phyloP scores from a whole-genome alignment of 768 basidiomycete genomes.

The Boletellus emodensis region DNA sequence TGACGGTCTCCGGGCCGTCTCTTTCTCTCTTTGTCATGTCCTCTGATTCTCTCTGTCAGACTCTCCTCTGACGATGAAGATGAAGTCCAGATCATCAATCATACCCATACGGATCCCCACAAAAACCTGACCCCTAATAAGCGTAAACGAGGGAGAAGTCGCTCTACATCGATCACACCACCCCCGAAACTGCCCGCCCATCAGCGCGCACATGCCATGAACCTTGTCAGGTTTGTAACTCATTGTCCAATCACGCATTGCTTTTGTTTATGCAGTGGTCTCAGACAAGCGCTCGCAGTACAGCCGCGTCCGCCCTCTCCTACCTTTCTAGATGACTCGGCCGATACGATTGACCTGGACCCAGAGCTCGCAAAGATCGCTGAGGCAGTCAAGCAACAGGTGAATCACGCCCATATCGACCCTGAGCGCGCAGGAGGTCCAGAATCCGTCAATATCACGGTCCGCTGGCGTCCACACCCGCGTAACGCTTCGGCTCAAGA shows the following conservation, averaged over 20 bases:
- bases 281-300: slow-evolving; percentile 47
- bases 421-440: slow-evolving; percentile 31
- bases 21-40: slow-evolving; percentile 6
- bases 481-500: slow-evolving; percentile 38
- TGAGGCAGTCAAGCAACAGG: slow-evolving; percentile 32
- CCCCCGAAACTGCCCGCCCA: slow-evolving; percentile 58
- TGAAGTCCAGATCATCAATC: slow-evolving; percentile 39
- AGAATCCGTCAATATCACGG: slow-evolving; percentile 45
- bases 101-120: slow-evolving; percentile 18
- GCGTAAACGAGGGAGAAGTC: slow-evolving; percentile 49
- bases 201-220: slow-evolving; percentile 52
- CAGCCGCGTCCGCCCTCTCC: slow-evolving; percentile 47
- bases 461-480: slow-evolving; percentile 69
- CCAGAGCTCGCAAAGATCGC: slow-evolving; percentile 64
- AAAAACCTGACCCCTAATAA: slow-evolving; percentile 32
- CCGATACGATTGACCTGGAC: slow-evolving; percentile 48
- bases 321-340: slow-evolving; percentile 40
- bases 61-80: slow-evolving; percentile 44
- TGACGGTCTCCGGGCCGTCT: slow-evolving; percentile 4
- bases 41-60: slow-evolving; percentile 21
- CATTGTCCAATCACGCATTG: background rate
- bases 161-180: slow-evolving; percentile 72
- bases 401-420: slow-evolving; percentile 20
- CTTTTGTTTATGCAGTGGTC: slow-evolving; percentile 2
- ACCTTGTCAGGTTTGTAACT: slow-evolving; percentile 53